Evolutionary conservation across 176 grass and related monocot species (phyloP).

Genomic region (Zizania latifolia): DNA sequence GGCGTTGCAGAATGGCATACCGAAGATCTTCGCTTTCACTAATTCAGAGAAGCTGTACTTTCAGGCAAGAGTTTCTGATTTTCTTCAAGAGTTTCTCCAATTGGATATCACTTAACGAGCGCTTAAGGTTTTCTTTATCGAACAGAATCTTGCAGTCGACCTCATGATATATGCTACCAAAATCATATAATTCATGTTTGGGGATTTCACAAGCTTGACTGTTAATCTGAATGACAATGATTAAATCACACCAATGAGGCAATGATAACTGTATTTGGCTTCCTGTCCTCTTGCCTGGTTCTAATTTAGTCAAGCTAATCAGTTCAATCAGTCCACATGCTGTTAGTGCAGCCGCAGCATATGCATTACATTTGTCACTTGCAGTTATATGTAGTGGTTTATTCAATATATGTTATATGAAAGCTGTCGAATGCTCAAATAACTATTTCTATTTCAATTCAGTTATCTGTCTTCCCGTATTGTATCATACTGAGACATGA

Average conservation of each 20-base stretch:
- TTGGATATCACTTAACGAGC: background rate
- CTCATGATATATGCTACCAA: background rate
- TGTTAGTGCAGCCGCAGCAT: background rate
- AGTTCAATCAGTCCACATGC: background rate
- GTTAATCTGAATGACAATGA: background rate
- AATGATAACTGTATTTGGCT: background rate
- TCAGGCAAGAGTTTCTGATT: slow-evolving; percentile 57
- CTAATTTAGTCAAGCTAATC: background rate
- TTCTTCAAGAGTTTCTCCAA: background rate
- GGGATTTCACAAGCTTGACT: background rate
- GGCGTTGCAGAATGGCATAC: slow-evolving; percentile 69
- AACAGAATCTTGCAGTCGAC: background rate
- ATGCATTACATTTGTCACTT: background rate
- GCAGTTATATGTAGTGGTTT: no score
- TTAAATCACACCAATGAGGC: no score
- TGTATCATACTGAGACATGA: background rate
- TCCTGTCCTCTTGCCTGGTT: background rate
- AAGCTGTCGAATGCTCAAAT: background rate
- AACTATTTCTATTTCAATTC: background rate
- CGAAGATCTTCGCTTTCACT: slow-evolving; percentile 86
- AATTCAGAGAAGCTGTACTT: slow-evolving; percentile 91
- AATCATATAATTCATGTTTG: background rate
- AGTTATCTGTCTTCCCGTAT: background rate
- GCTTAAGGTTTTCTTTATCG: background rate
- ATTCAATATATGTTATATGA: background rate